Evolutionary conservation across 306 rosid genomes (phyloP), one percentile per base, ranked within the genome.

Genomic region (Luffa aegyptiaca): DNA sequence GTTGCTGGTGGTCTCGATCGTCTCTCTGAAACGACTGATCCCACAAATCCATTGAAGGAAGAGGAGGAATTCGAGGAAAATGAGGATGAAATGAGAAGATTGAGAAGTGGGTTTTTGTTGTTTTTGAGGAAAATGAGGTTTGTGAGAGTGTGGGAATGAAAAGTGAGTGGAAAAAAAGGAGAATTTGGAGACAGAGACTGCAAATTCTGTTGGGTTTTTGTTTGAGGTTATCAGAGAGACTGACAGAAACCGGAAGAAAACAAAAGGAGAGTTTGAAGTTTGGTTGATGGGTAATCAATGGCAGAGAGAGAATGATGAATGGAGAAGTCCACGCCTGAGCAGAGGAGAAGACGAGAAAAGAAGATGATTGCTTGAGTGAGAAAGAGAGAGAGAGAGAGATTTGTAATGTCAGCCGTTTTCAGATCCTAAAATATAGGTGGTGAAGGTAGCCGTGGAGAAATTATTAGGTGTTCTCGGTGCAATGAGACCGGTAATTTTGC

Each of bases 281-380:
- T 63, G 2, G 10, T 84, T 80, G 87, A 89, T 83, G 90, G 73
- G 84, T 86, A 85, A 66, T 85, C 81, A 89, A 86, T 81, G 82
- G 83, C 84, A 79, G 46, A 76, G 80, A 84, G 79, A 76, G 75
- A 79, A 84, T 84, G 86, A 94, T 94, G 88, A 94, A 86, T 89
- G 88, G 93, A 84, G 71, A 89, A 89, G 86, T 84, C 93, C 98
- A 92, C 96, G 97, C 98, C 86, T 80, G 62, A 81, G 82, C 78
- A 82, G 69, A 76, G 86, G 85, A 69, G 14, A 14, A 11, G 65
- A 62, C 84, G 83, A 85, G 64, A 79, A 86, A 82, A 83, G 80
- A 80, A 83, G 91, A 90, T 87, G 87, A 90, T 89, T 84, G 90
- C 80, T 84, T 74, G 82, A 82, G 76, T n/a, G n/a, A n/a, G n/a